phyloP scores from a whole-genome alignment of 2,329 filamentous ascomycete species.

The Xylariaceae sp. region DNA sequence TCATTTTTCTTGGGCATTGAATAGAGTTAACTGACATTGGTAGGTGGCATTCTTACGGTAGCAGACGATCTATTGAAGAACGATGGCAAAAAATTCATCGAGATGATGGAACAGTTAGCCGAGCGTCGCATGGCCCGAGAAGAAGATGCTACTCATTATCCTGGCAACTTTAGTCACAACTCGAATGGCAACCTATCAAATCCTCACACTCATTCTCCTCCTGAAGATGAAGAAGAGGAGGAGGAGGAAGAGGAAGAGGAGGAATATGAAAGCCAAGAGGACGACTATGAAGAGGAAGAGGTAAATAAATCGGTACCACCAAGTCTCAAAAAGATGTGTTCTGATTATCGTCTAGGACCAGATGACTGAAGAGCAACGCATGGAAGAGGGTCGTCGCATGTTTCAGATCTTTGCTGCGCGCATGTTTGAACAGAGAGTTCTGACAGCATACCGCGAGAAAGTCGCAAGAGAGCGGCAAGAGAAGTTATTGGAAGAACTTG shows the following conservation, averaged over 20 bases:
- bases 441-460: conserved; percentile 97
- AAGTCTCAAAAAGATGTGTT: conserved; percentile 4
- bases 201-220: conserved; percentile 66
- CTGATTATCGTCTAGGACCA: conserved; percentile 63
- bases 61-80: conserved; percentile 98
- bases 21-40: conserved; percentile 35
- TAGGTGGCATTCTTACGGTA: conserved; percentile 96
- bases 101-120: conserved; percentile 99
- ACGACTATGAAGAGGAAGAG: conserved; percentile 75
- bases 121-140: conserved; percentile 96
- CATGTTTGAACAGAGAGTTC: conserved; percentile 97
- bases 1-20: conserved; percentile 18
- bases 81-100: conserved; percentile 98
- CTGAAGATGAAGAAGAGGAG: conserved; percentile 70
- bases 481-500: conserved; percentile 83
- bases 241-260: conserved; percentile 59
- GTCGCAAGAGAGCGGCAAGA: conserved; percentile 88
- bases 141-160: conserved; percentile 71
- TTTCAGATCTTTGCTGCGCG: conserved; percentile 98
- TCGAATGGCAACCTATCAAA: conserved; percentile 55
- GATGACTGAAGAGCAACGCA: conserved; percentile 97
- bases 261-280: conserved; percentile 57
- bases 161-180: conserved; percentile 52
- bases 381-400: conserved; percentile 98
- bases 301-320: conserved; percentile 36